Base-by-base conservation (phyloP, 2,329 filamentous ascomycete species). In the Sclerotinia sclerotiorum region DNA sequence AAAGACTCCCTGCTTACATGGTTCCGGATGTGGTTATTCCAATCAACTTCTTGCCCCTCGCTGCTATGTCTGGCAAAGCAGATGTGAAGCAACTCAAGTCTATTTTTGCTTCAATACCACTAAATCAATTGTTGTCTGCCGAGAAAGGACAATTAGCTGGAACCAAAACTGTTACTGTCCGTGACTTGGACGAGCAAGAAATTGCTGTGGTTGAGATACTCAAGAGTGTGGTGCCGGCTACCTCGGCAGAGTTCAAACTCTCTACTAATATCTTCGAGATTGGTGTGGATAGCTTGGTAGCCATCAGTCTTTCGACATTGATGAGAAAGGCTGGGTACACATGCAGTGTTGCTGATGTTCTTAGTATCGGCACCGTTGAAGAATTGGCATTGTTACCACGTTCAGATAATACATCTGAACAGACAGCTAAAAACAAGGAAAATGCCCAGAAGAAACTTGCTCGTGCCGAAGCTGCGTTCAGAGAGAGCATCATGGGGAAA, bases 1-100 rank as follows among this genome's bases (percentile, higher is more conserved):
- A 64, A 32, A 79, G 82, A 39, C 76, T 66, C 13, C 42, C 64
- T 27, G 42, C 35, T 19, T 66, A 66, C 17, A 64, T 64, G 61
- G 61, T 64, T 39, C 61, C 61, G 13, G 61, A 55, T 44, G 61
- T 64, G 32, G 61, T 64, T 39, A 55, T 64, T 29, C 61, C 48
- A 21, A 24, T 64, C 35, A 64, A 21, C 24, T 64, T 39, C 27
- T n/a, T 64, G 24, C 61, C 61, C 24, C 61, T 64, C 19, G 61
- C 61, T 44, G 49, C 49, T 19, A 64, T 52, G 24, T 64, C 61
- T 42, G 61, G 49, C 5, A 64, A 64, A 19, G 49, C 61, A 29
- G 48, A 64, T 29, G 51, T 64, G 49, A 64, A 64, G 7, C 61
- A 54, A 21, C 48, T 54, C n/a, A 64, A 64, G 17, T 24, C 49